These are phyloP conservation scores for Apiospora saccharicola DNA, from an alignment of 2,329 filamentous ascomycete genomes.

Conservation along the genomic window DNA sequence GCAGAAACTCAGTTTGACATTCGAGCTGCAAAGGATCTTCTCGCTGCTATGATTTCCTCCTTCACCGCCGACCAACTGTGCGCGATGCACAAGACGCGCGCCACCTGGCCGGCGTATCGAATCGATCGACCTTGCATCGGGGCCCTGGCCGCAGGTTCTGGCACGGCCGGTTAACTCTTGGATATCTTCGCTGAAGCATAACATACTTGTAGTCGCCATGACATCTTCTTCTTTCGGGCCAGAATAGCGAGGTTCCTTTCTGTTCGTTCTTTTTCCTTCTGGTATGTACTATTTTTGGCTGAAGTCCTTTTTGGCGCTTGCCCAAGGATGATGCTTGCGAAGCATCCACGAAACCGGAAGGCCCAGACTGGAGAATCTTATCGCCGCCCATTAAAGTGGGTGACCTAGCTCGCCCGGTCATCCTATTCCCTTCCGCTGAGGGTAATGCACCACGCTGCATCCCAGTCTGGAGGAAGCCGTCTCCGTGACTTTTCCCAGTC, in stretches of 20 bases:
- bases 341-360: neutral
- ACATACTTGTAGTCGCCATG: neutral
- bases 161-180: neutral
- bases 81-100: too few relatives aligned
- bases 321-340: neutral
- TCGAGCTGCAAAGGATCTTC: neutral
- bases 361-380: neutral
- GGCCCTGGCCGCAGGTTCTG: neutral
- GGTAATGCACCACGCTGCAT: neutral
- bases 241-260: neutral
- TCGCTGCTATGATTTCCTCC: neutral
- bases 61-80: neutral
- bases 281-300: neutral
- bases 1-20: neutral
- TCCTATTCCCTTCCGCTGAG: neutral
- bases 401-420: too few relatives aligned
- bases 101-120: neutral
- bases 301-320: neutral
- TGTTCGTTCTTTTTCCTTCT: neutral
- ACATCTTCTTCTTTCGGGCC: neutral
- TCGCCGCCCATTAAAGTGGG: too few relatives aligned
- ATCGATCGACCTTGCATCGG: constrained; percentile 2
- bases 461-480: neutral
- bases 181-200: neutral
- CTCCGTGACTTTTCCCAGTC: neutral